Conservation (phyloP, 768 basidiomycete genomes). For the Phylloporus sp. region DNA sequence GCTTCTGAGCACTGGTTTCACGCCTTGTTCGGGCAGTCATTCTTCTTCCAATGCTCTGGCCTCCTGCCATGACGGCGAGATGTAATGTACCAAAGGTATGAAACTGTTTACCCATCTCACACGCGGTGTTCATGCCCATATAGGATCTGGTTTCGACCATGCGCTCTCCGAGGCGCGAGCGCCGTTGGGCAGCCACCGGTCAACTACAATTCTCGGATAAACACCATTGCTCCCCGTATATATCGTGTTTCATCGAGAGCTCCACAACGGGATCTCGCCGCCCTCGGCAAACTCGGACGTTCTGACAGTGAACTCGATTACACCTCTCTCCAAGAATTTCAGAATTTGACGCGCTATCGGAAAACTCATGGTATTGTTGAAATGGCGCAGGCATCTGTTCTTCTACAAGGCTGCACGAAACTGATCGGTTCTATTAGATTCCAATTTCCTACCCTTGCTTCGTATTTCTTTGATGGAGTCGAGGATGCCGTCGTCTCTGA, state of each 20-base stretch:
- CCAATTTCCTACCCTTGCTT: conserved; percentile 91
- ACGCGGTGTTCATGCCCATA: neutral
- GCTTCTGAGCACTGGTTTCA: neutral
- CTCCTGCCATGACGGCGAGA: conserved; percentile 56
- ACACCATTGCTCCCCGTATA: conserved; percentile 71
- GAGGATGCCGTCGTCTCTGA: conserved; percentile 73
- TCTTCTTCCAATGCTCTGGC: conserved; percentile 88
- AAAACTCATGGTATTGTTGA: conserved; percentile 68
- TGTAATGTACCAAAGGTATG: conserved; percentile 75
- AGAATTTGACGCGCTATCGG: conserved; percentile 86
- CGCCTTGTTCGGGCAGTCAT: conserved; percentile 57
- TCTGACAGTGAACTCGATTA: conserved; percentile 89
- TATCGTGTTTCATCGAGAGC: conserved; percentile 43
- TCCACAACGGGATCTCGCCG: neutral
- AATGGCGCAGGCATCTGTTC: conserved; percentile 53
- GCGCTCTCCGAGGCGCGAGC: conserved; percentile 76
- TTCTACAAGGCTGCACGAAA: neutral
- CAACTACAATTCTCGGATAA: conserved; percentile 76
- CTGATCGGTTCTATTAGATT: conserved; percentile 43
- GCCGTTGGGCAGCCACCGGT: conserved; percentile 80
- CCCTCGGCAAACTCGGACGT: conserved; percentile 89
- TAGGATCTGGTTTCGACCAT: conserved; percentile 86
- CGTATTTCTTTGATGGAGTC: conserved; percentile 91
- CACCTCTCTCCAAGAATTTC: no score
- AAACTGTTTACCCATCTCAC: neutral